Base-by-base conservation (phyloP, 1,284 basidiomycete genomes). In the Rhodotorula sp. region DNA sequence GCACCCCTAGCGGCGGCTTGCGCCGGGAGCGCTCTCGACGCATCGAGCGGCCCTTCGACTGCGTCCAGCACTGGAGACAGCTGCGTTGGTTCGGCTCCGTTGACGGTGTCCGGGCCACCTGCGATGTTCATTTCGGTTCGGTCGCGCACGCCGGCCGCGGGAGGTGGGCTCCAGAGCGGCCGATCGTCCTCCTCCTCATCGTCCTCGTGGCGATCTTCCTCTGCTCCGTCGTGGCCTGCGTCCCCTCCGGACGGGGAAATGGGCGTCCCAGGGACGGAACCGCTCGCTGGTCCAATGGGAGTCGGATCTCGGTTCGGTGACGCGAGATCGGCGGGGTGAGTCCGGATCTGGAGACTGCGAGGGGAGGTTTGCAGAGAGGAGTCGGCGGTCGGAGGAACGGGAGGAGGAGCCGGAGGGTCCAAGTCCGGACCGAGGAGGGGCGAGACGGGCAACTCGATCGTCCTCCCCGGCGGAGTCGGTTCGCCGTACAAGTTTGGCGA, bases 261-360 rank as follows among this genome's bases (percentile, higher is more conserved):
- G 2, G 70, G 67, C 21, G 63, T 62, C 23, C 56, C 52, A 18
- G 70, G 54, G 21, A 66, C 43, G 19, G 61, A 59, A 12, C 48
- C 21, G 47, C 16, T 55, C 54, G 54, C 21, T 3, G 54, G 38
- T 2, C 38, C 23, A 1, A 16, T 26, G 15, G 48, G 55, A 47
- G 70, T 65, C n/a, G 62, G 62, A 47, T 73, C 71, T 10, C 62
- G 71, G 28, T 65, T 57, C 0, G 31, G 28, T 5, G 68, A 62
- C 6, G 60, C 65, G n/a, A 73, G 65, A 52, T 73, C 71, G 50
- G 71, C 71, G 12, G 71, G 71, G 28, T 70, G 71, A 4, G 71
- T 69, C 28, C 55, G 47, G 56, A 57, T 31, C 23, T 48, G 23
- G 6, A 57, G 38, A 23, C 14, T 50, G 45, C 23, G 52, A 21